Evolutionary conservation across 352 stramenopile species (phyloP).

Genomic region (Blastocystis hominis): DNA sequence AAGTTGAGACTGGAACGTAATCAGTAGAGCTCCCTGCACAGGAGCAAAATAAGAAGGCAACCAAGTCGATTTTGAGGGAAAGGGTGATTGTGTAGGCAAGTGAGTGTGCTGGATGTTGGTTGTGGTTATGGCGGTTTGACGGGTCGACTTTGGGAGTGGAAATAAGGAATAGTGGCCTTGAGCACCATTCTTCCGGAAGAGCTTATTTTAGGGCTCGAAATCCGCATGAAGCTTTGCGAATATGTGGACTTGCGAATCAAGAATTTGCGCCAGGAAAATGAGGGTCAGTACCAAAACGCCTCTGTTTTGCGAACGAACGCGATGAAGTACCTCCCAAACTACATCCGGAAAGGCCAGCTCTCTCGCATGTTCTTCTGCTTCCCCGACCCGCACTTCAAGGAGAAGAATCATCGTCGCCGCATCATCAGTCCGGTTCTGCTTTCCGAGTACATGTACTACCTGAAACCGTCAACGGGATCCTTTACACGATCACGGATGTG

Average conservation of each 20-base stretch:
- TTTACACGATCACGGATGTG: conserved; percentile 98
- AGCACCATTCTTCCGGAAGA: conserved; percentile 73
- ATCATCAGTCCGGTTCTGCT: conserved; percentile 83
- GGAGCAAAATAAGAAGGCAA: conserved; percentile 1
- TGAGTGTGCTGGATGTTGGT: conserved; percentile 86
- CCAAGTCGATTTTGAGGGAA: background rate
- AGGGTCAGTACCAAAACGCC: conserved; percentile 80
- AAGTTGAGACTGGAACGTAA: background rate
- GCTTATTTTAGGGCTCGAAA: conserved; percentile 87
- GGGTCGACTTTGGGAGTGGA: background rate
- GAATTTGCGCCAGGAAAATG: conserved; percentile 71
- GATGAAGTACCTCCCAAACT: conserved; percentile 80
- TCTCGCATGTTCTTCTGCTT: conserved; percentile 98
- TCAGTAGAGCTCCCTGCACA: background rate
- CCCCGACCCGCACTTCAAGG: conserved; percentile 96
- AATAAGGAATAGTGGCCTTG: conserved; percentile 69
- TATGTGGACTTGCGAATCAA: conserved; percentile 70
- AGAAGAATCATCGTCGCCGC: conserved; percentile 85
- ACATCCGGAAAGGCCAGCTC: conserved; percentile 67
- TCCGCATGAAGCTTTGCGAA: conserved; percentile 81
- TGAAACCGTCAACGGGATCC: conserved; percentile 76
- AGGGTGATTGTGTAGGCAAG: conserved; percentile 63
- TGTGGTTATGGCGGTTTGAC: conserved; percentile 93
- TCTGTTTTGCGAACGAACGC: conserved; percentile 86
- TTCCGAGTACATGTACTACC: conserved; percentile 89